Evolutionary conservation across 169 alveolate species (phyloP).

Genomic region (Amoebophrya sp.): DNA sequence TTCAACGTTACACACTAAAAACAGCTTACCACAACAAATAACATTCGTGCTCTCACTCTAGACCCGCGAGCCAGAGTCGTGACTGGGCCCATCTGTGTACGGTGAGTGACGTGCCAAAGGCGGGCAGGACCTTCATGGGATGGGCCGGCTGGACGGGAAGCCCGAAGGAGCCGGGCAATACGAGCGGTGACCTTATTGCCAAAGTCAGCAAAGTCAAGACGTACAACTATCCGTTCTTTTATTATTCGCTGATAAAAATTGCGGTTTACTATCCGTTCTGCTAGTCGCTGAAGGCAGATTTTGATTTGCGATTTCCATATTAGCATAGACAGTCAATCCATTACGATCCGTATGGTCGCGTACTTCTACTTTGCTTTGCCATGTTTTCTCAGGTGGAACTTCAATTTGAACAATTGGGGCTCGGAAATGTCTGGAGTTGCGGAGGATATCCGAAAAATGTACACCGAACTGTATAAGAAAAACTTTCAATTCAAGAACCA

Average conservation of each 20-base stretch:
- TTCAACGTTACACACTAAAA: too few relatives aligned
- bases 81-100: background rate
- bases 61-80: too few relatives aligned
- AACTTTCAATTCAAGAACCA: background rate
- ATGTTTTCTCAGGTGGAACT: slow-evolving; percentile 25
- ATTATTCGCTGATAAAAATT: background rate
- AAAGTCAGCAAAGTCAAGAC: background rate
- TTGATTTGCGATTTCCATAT: background rate
- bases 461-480: background rate
- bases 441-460: background rate
- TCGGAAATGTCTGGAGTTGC: background rate
- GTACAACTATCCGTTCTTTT: background rate
- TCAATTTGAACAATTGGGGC: background rate
- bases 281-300: too few relatives aligned
- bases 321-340: background rate
- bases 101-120: background rate
- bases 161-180: background rate
- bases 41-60: too few relatives aligned
- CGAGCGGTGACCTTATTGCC: background rate
- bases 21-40: background rate
- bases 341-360: background rate
- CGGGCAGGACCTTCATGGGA: slow-evolving; percentile 13
- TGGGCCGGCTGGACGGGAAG: background rate
- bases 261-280: too few relatives aligned
- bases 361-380: background rate